These are phyloP conservation scores for Tillandsia leiboldiana DNA, from an alignment of 176 grass and related monocot species.

Conservation along the genomic window DNA sequence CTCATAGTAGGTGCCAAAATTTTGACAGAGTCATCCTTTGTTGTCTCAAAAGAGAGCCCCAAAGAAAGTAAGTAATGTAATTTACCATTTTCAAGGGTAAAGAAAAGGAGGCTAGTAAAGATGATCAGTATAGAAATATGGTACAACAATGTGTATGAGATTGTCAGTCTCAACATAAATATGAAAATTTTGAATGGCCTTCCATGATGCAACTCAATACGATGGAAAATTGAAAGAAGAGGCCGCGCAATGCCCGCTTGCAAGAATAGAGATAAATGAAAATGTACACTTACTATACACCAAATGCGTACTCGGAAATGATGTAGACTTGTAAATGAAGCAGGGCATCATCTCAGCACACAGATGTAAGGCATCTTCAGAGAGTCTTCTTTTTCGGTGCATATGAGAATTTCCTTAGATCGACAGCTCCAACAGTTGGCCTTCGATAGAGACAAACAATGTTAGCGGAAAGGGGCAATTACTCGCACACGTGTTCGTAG, in stretches of 20 bases:
- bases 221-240: neutral
- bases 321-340: neutral
- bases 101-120: no score
- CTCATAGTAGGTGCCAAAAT: no score
- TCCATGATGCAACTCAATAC: no score
- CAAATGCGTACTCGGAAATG: constrained; percentile 7
- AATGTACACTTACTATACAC: constrained; percentile 16
- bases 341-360: neutral
- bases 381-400: constrained; percentile 22
- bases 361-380: constrained; percentile 4
- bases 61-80: no score
- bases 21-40: no score
- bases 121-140: no score
- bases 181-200: no score
- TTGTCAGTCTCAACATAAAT: no score
- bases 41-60: no score
- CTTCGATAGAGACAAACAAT: neutral
- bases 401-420: constrained; percentile 30
- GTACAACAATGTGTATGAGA: no score
- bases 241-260: neutral
- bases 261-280: constrained; percentile 24
- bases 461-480: constrained; percentile 12
- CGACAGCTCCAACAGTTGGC: constrained; percentile 11
- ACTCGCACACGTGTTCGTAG: constrained; percentile 5
- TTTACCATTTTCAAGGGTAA: no score